Conservation (phyloP, 2,329 filamentous ascomycete species). For the Corynespora cassiicola region DNA sequence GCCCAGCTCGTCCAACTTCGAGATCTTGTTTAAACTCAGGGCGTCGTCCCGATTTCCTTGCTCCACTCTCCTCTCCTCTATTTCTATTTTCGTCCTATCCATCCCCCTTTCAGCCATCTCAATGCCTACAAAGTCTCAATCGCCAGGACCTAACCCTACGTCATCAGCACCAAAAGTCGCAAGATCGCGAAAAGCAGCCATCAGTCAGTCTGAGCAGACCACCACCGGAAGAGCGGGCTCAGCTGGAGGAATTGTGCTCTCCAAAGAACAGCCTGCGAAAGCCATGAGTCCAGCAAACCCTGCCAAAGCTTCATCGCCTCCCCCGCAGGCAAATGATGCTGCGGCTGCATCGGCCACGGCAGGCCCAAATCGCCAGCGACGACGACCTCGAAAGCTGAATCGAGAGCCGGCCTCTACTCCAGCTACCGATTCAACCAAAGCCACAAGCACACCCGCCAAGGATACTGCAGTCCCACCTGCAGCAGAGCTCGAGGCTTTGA, state of each 20-base stretch:
- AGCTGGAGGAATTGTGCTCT: slow-evolving; percentile 34
- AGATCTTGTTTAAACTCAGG: slow-evolving; percentile 35
- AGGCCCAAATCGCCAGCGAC: slow-evolving; percentile 23
- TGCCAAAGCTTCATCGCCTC: slow-evolving; percentile 11
- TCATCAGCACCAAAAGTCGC: slow-evolving; percentile 26
- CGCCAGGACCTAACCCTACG: slow-evolving; percentile 29
- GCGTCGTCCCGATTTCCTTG: neutral
- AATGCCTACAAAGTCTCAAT: slow-evolving; percentile 35
- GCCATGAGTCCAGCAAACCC: slow-evolving; percentile 9
- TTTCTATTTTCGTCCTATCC: neutral
- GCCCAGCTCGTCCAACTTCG: slow-evolving; percentile 30
- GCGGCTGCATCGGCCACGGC: slow-evolving; percentile 6
- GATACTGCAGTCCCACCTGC: slow-evolving; percentile 6
- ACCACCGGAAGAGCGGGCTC: slow-evolving; percentile 31
- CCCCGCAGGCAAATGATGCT: slow-evolving; percentile 9
- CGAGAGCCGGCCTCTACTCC: slow-evolving; percentile 29
- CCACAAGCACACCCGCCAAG: neutral
- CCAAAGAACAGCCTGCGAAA: slow-evolving; percentile 19
- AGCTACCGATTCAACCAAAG: slow-evolving; percentile 6
- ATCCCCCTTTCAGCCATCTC: neutral
- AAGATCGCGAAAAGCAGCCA: slow-evolving; percentile 28
- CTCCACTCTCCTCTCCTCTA: slow-evolving; percentile 1
- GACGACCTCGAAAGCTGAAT: slow-evolving; percentile 42
- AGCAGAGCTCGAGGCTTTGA: slow-evolving; percentile 42
- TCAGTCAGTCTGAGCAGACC: slow-evolving; percentile 7